Evolutionary conservation across 257 asterid species (phyloP).

Genomic region (Henckelia pumila): DNA sequence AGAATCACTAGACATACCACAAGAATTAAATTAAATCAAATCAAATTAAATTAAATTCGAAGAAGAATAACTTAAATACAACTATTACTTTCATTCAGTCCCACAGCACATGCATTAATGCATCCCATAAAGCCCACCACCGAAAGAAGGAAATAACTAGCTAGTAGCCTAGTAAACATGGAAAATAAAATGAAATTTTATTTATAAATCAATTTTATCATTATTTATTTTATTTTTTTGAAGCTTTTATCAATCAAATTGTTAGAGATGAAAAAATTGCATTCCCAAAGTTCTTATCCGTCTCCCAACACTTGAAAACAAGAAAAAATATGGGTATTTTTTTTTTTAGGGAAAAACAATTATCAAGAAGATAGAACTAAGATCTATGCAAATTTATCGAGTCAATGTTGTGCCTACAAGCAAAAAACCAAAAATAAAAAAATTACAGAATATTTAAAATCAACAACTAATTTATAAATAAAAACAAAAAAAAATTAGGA

Average conservation of each 20-base stretch:
- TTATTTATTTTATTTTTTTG: too few species aligned
- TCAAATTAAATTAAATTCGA: neutral
- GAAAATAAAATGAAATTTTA: neutral
- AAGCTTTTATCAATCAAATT: neutral
- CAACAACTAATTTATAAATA: neutral
- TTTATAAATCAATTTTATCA: conserved; percentile 10
- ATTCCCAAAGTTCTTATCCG: conserved; percentile 34
- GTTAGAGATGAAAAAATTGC: conserved; percentile 28
- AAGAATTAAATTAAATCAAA: neutral
- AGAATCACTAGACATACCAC: neutral
- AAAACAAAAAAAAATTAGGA: too few species aligned
- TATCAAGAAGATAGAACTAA: neutral
- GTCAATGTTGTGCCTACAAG: too few species aligned
- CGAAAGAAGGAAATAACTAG: neutral
- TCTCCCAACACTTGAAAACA: conserved; percentile 8
- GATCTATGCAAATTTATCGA: conserved; percentile 11
- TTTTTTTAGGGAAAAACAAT: too few species aligned
- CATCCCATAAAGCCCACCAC: conserved; percentile 19
- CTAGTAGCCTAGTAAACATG: neutral
- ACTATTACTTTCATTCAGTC: conserved; percentile 33
- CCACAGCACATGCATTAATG: conserved; percentile 31
- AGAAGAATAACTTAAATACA: conserved; percentile 23
- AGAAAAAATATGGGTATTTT: neutral
- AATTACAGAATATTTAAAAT: neutral
- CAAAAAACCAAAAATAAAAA: too few species aligned